phyloP scores from a whole-genome alignment of 1,284 basidiomycete species.

The Serendipita sp. region DNA sequence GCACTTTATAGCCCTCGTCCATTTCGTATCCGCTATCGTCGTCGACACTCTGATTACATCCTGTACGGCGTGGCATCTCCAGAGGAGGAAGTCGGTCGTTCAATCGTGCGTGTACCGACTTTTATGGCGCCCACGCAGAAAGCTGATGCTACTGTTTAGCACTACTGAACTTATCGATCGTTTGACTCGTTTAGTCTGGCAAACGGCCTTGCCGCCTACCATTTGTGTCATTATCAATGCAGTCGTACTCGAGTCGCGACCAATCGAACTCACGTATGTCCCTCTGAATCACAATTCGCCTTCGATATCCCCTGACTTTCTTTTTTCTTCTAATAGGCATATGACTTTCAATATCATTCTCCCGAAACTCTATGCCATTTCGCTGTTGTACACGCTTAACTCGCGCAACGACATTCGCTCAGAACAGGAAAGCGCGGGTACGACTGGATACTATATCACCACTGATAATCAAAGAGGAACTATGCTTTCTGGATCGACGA shows the following conservation, averaged over 20 bases:
- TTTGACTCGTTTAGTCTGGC: constrained; percentile 23
- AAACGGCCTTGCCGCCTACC: constrained; percentile 24
- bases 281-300: no score
- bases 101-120: neutral
- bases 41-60: constrained; percentile 21
- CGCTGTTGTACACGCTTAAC: constrained; percentile 16
- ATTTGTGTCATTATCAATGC: constrained; percentile 16
- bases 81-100: neutral
- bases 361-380: constrained; percentile 22
- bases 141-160: constrained; percentile 5
- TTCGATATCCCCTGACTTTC: constrained; percentile 11
- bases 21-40: constrained; percentile 23
- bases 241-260: neutral
- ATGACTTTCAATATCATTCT: constrained; percentile 21
- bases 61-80: constrained; percentile 18
- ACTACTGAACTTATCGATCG: constrained; percentile 20
- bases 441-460: neutral
- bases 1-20: constrained; percentile 23
- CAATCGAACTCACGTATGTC: neutral
- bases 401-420: constrained; percentile 12
- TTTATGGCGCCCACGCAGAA: no score
- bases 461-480: no score
- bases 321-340: constrained; percentile 16
- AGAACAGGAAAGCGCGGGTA: neutral
- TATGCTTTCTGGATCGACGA: no score